Percentiles rank a stretch among this genome's conserved stretches.
These are phyloP conservation scores for Selenicereus undatus DNA, from an alignment of 148 eudicot species.

Conservation along the genomic window DNA sequence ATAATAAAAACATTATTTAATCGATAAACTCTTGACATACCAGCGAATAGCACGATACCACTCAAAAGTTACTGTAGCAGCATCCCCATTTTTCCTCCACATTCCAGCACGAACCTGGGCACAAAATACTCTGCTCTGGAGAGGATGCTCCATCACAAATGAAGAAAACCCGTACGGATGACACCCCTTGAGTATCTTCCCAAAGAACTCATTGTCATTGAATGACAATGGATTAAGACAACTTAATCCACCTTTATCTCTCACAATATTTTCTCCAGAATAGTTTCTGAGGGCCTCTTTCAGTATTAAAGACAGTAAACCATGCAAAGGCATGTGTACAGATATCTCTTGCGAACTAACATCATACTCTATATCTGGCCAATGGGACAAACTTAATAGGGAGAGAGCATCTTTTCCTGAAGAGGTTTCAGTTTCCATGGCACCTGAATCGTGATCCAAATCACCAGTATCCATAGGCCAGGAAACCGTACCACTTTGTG, in stretches of 20 bases:
- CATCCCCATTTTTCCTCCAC: conserved; percentile 98
- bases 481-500: neutral
- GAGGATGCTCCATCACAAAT: conserved; percentile 89
- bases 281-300: conserved; percentile 58
- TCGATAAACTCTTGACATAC: conserved; percentile 30
- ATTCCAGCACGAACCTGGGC: conserved; percentile 95
- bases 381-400: conserved; percentile 64
- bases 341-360: conserved; percentile 83
- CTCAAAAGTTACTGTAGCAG: conserved; percentile 61
- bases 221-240: conserved; percentile 34
- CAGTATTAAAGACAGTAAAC: conserved; percentile 65
- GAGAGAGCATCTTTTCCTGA: conserved; percentile 43
- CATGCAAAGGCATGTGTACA: conserved; percentile 80
- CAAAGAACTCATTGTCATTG: conserved; percentile 46
- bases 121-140: conserved; percentile 88
- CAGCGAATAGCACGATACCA: conserved; percentile 91
- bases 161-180: conserved; percentile 91
- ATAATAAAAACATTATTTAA: neutral
- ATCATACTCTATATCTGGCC: conserved; percentile 76
- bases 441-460: conserved; percentile 32
- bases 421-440: conserved; percentile 46
- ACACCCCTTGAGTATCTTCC: conserved; percentile 62
- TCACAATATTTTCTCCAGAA: conserved; percentile 44
- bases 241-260: conserved; percentile 20
- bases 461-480: conserved; percentile 28